Conservation (phyloP, 1,284 basidiomycete genomes). For the Chalciporus sp. region DNA sequence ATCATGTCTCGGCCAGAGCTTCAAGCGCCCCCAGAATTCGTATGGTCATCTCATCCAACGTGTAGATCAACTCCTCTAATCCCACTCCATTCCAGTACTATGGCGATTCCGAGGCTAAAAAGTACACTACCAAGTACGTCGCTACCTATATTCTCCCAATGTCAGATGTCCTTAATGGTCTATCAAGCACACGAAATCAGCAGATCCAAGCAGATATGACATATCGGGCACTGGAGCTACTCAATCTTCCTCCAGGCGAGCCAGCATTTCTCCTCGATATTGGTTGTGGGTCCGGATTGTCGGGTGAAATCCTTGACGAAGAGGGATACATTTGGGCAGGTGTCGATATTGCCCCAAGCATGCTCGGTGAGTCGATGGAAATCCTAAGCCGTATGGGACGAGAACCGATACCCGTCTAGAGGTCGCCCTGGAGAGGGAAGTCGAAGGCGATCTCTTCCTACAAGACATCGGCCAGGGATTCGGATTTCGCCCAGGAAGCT, state of each 20-base stretch:
- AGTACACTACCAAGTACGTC: constrained; percentile 93
- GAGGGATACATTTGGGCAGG: constrained; percentile 95
- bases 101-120: constrained; percentile 92
- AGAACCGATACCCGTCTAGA: constrained; percentile 50
- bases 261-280: constrained; percentile 92
- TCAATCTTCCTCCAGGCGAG: constrained; percentile 78
- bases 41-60: constrained; percentile 42
- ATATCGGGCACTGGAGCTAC: constrained; percentile 89
- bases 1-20: constrained; percentile 95
- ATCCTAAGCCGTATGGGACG: neutral
- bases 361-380: constrained; percentile 72
- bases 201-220: constrained; percentile 99
- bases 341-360: constrained; percentile 94
- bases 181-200: constrained; percentile 86
- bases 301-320: constrained; percentile 95
- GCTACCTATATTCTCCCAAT: neutral
- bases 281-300: constrained; percentile 97
- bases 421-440: constrained; percentile 90
- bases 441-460: constrained; percentile 91
- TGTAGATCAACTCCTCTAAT: constrained; percentile 10
- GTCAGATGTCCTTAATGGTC: neutral
- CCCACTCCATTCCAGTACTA: constrained; percentile 74
- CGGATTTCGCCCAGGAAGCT: constrained; percentile 93
- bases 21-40: constrained; percentile 95
- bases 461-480: constrained; percentile 95